Conservation (phyloP, 345 rosid species). For the Microcos paniculata region DNA sequence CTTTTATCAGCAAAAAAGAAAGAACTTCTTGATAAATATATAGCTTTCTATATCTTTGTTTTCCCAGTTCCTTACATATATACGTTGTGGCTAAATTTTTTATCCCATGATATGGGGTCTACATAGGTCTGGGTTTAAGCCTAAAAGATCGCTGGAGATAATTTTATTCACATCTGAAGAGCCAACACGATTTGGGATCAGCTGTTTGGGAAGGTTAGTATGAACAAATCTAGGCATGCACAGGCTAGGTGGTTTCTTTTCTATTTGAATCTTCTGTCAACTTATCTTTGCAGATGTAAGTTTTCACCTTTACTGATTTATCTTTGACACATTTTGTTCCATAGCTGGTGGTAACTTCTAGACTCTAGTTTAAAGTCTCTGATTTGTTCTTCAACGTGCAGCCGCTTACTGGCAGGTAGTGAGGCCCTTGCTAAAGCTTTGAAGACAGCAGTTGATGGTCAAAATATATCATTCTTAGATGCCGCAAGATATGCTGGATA, state of each 20-base stretch:
- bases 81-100: background rate
- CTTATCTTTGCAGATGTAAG: conserved; percentile 5
- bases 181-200: conserved; percentile 91
- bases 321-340: background rate
- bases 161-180: conserved; percentile 92
- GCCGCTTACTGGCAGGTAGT: conserved; percentile 84
- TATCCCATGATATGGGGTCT: conserved; percentile 16
- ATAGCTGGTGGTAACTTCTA: background rate
- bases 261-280: background rate
- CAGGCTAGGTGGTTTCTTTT: background rate
- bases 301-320: background rate
- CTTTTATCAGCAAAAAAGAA: background rate
- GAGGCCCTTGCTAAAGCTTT: conserved; percentile 56
- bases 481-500: conserved; percentile 90
- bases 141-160: conserved; percentile 81
- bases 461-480: conserved; percentile 70
- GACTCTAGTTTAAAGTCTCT: conserved; percentile 15
- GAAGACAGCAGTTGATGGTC: conserved; percentile 63
- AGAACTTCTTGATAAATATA: background rate
- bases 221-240: background rate
- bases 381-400: conserved; percentile 30
- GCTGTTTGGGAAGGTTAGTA: conserved; percentile 93
- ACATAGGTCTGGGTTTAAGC: conserved; percentile 78
- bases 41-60: conserved; percentile 8
- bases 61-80: background rate